Conservation (phyloP, 2,329 filamentous ascomycete species). For the Ophiostoma ulmi region DNA sequence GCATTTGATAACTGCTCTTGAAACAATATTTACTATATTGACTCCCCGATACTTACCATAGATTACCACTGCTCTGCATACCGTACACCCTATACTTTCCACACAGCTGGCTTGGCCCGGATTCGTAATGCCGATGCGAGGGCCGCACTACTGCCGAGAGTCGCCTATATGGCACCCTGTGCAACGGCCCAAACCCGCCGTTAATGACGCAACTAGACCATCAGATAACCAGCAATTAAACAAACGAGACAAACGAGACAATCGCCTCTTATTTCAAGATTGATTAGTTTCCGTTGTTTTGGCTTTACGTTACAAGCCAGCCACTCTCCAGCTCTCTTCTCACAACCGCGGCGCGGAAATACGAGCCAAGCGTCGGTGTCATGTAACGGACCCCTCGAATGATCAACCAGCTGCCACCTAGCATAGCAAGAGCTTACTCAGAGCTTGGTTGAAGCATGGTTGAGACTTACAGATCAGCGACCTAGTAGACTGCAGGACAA, state of each 20-base stretch:
- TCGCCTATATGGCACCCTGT: constrained; percentile 6
- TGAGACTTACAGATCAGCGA: no score
- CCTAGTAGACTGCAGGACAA: neutral
- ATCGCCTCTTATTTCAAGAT: neutral
- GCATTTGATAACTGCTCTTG: no score
- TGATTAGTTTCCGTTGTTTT: neutral
- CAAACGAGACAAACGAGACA: neutral
- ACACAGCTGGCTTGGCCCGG: neutral
- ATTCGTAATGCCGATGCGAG: neutral
- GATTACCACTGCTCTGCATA: neutral
- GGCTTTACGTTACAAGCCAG: neutral
- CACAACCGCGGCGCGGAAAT: neutral
- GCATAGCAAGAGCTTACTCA: neutral
- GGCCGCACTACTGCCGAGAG: constrained; percentile 3
- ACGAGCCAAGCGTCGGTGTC: neutral
- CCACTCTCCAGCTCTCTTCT: neutral
- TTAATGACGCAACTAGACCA: neutral
- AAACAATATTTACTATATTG: no score
- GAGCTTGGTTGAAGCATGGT: neutral
- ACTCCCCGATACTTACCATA: no score
- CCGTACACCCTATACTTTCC: neutral
- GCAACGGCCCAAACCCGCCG: neutral
- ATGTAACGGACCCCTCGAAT: neutral
- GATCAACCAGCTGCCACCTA: neutral
- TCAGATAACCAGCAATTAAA: neutral